Conservation (phyloP, 371 early-diverging fungal species). For the Mucor circinelloides region DNA sequence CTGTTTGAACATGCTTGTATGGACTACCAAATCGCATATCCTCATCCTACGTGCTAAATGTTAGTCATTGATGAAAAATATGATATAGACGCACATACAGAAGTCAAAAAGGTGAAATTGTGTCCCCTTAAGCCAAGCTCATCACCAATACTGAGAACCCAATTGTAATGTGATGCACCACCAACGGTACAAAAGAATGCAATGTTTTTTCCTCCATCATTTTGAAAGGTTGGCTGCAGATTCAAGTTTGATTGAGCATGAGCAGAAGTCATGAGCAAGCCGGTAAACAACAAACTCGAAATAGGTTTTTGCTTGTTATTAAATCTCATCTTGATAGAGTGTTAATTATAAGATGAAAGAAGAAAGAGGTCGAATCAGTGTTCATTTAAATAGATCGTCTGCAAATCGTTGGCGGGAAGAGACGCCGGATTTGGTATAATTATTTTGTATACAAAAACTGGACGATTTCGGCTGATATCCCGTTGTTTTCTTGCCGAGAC, state of each 20-base stretch:
- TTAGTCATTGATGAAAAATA: not conserved
- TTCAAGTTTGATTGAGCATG: not conserved
- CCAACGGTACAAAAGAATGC: not conserved
- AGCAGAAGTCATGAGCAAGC: not conserved
- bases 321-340: not conserved
- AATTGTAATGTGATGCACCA: constrained; percentile 13
- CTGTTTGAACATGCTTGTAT: constrained; percentile 5
- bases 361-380: not conserved
- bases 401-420: too few species aligned
- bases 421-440: not conserved
- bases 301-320: not conserved
- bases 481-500: not conserved
- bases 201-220: not conserved
- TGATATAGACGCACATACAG: constrained; percentile 6
- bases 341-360: not conserved
- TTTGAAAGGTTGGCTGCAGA: constrained; percentile 1
- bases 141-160: constrained; percentile 10
- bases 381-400: not conserved
- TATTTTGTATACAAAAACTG: not conserved
- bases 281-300: not conserved
- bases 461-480: not conserved
- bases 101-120: constrained; percentile 10
- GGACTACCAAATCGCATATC: constrained; percentile 6
- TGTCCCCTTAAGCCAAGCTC: constrained; percentile 2
- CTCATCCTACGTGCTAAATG: not conserved